Conservation (phyloP, 257 asterid species). For the Rauvolfia tetraphylla region DNA sequence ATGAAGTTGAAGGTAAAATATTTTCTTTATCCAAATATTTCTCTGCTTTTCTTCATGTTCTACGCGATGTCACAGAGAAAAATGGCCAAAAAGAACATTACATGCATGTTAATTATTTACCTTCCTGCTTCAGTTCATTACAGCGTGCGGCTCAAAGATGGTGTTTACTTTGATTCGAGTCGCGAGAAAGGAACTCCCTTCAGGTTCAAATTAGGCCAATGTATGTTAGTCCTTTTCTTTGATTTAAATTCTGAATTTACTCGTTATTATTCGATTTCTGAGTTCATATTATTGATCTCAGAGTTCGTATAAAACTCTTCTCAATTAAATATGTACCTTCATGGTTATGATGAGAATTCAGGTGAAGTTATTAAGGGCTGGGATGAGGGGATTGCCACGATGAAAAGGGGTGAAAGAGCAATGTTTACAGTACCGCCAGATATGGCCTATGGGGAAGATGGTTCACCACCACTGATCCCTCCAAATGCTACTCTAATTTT, state of each 20-base stretch:
- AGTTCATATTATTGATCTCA: neutral
- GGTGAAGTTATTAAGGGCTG: slow-evolving; percentile 70
- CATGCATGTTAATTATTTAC: neutral
- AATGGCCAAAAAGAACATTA: neutral
- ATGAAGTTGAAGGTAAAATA: slow-evolving; percentile 51
- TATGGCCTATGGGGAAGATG: slow-evolving; percentile 50
- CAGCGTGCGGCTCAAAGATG: slow-evolving; percentile 40
- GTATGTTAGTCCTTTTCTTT: slow-evolving; percentile 14
- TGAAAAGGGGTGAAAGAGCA: slow-evolving; percentile 63
- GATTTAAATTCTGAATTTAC: neutral
- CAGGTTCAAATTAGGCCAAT: slow-evolving; percentile 58
- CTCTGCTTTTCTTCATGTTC: neutral
- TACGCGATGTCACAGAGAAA: neutral
- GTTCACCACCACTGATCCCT: slow-evolving; percentile 54
- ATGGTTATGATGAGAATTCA: neutral
- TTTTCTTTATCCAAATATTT: neutral
- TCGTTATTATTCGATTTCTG: neutral
- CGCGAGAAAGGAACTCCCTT: slow-evolving; percentile 42
- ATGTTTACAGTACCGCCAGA: slow-evolving; percentile 52
- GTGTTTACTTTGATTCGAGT: slow-evolving; percentile 43
- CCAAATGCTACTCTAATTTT: slow-evolving; percentile 59
- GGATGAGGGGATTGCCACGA: slow-evolving; percentile 61
- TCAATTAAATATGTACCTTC: neutral
- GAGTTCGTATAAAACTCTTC: neutral
- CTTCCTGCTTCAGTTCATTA: slow-evolving; percentile 44